Conservation (phyloP, 2,329 filamentous ascomycete species). For the Aspergillus viridinutans region DNA sequence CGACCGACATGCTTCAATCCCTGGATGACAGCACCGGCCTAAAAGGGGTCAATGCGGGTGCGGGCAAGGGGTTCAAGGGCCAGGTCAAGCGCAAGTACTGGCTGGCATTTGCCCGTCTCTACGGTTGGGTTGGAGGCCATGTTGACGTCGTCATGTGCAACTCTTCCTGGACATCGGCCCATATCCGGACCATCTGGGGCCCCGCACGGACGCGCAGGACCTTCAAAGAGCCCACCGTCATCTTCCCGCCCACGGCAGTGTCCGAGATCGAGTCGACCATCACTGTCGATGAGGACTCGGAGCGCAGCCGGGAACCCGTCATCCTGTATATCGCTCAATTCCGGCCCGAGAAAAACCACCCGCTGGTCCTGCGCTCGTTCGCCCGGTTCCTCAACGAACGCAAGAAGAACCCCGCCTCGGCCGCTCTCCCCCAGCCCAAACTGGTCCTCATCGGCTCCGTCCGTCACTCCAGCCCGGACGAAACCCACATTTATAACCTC, state of each 20-base stretch:
- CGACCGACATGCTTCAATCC: slow-evolving; percentile 90
- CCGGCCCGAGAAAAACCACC: slow-evolving; percentile 94
- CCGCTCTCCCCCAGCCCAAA: slow-evolving; percentile 46
- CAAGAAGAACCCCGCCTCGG: slow-evolving; percentile 48
- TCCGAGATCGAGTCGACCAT: slow-evolving; percentile 74
- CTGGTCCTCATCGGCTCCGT: slow-evolving; percentile 89
- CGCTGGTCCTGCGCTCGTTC: slow-evolving; percentile 80
- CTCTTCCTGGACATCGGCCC: slow-evolving; percentile 85
- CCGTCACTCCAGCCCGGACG: slow-evolving; percentile 58
- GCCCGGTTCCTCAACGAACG: slow-evolving; percentile 63
- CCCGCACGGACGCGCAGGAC: slow-evolving; percentile 41
- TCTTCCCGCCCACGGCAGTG: slow-evolving; percentile 92
- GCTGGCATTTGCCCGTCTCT: slow-evolving; percentile 75
- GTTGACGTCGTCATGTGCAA: slow-evolving; percentile 98
- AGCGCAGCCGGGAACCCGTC: slow-evolving; percentile 64
- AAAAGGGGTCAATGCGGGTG: slow-evolving; percentile 77
- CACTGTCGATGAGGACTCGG: slow-evolving; percentile 64
- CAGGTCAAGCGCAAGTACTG: slow-evolving; percentile 76
- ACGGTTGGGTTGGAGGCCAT: slow-evolving; percentile 75
- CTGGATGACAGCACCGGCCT: slow-evolving; percentile 62
- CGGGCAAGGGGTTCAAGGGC: slow-evolving; percentile 69
- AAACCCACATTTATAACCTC: slow-evolving; percentile 72
- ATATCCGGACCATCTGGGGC: slow-evolving; percentile 79
- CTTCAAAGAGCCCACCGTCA: slow-evolving; percentile 54
- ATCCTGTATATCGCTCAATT: slow-evolving; percentile 96